A percentile compares a stretch with the other conserved stretches of the same genome.
Evolutionary conservation across 192 early-diverging fungal genomes (phyloP).

Genomic region (Coemansia sp.): DNA sequence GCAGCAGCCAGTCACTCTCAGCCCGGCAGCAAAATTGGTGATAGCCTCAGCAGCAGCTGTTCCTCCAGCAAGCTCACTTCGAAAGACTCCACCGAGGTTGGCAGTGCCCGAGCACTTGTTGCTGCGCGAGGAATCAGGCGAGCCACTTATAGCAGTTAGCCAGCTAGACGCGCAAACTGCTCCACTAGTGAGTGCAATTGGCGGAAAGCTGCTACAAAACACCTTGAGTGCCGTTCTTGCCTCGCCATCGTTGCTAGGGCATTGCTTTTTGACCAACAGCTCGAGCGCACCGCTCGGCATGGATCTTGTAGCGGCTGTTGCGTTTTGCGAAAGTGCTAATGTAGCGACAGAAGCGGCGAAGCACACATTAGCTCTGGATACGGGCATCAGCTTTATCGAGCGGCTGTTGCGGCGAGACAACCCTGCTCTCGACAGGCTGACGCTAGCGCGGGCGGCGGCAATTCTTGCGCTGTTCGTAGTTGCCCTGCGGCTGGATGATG

Average conservation of each 20-base stretch:
- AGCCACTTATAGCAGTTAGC: constrained; percentile 28
- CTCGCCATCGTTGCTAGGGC: constrained; percentile 22
- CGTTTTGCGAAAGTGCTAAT: constrained; percentile 18
- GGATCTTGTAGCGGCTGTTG: constrained; percentile 27
- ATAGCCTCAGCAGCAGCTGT: background rate
- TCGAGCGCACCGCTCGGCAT: constrained; percentile 13
- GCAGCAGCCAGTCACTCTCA: constrained; percentile 8
- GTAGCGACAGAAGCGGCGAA: background rate
- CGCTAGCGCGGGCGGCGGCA: constrained; percentile 23
- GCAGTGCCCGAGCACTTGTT: background rate
- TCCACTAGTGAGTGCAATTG: constrained; percentile 22
- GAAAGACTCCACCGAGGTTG: background rate
- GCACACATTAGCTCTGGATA: background rate
- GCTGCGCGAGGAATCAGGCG: constrained; percentile 10
- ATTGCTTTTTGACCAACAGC: constrained; percentile 20
- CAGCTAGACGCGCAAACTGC: constrained; percentile 34
- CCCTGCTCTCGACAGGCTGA: background rate
- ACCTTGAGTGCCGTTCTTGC: constrained; percentile 27
- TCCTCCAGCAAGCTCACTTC: background rate
- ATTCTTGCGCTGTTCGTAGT: constrained; percentile 19
- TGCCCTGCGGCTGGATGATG: background rate
- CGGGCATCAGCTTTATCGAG: background rate
- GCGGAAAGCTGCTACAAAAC: constrained; percentile 30
- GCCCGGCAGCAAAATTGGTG: constrained; percentile 1
- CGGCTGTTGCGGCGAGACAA: background rate